Percentiles rank a stretch among this genome's conserved stretches.
phyloP scores from a whole-genome alignment of 1,284 basidiomycete genomes.

The Moniliophthora roreri region DNA sequence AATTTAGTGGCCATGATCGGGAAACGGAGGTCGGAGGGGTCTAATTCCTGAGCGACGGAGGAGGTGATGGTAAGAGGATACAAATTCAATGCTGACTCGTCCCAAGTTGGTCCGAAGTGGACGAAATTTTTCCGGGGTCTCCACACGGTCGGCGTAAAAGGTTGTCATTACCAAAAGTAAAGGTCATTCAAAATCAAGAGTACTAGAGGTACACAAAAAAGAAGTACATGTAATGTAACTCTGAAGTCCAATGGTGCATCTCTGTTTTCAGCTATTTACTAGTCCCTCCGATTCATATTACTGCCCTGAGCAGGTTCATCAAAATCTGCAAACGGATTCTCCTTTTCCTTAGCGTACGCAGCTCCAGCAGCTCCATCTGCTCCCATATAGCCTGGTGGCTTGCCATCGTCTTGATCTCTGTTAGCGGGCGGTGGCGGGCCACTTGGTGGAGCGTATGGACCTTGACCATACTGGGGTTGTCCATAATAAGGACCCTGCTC shows the following conservation, averaged over 20 bases:
- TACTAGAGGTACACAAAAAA: no score
- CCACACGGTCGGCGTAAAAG: no score
- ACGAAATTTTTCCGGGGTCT: no score
- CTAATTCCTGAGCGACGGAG: not conserved
- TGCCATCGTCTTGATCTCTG: slow-evolving; percentile 3
- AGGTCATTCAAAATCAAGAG: no score
- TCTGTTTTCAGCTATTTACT: no score
- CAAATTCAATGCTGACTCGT: not conserved
- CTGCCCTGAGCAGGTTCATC: slow-evolving; percentile 6
- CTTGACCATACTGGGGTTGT: slow-evolving; percentile 9
- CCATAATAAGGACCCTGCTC: slow-evolving; percentile 9
- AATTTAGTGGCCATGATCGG: slow-evolving; percentile 28
- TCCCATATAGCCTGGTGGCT: slow-evolving; percentile 14
- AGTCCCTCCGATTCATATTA: no score
- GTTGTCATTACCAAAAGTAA: no score
- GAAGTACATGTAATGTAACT: no score
- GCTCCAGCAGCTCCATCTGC: slow-evolving; percentile 9
- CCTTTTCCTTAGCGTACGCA: slow-evolving; percentile 11
- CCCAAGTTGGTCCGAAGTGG: not conserved
- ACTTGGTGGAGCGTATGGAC: slow-evolving; percentile 2
- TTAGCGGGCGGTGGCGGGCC: not conserved
- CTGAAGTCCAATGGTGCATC: no score
- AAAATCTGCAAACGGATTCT: slow-evolving; percentile 19
- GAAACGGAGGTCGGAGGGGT: no score
- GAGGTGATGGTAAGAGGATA: not conserved